Evolutionary conservation across 805 yeast genomes (phyloP).

Genomic region (Candida ascalaphidarum): DNA sequence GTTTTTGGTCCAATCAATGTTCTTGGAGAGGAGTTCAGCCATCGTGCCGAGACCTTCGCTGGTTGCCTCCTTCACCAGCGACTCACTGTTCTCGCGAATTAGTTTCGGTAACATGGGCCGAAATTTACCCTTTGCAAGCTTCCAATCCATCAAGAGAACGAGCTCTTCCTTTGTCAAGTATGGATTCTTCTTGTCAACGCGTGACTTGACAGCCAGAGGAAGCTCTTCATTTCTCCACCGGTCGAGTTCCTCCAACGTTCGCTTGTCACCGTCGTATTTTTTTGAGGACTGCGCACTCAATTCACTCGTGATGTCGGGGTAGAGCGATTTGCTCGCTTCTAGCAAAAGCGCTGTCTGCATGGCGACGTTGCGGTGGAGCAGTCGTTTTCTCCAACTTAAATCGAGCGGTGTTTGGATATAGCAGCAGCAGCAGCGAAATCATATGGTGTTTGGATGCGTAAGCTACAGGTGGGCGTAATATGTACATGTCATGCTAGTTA

Average conservation of each 20-base stretch:
- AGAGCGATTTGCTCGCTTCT: too few species aligned
- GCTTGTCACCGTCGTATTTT: constrained; percentile 13
- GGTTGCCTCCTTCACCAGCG: constrained; percentile 20
- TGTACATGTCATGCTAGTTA: too few species aligned
- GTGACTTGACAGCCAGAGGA: constrained; percentile 15
- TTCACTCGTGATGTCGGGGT: constrained; percentile 16
- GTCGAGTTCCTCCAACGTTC: constrained; percentile 27
- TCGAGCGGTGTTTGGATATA: too few species aligned
- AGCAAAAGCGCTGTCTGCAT: too few species aligned
- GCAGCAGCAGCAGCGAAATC: too few species aligned
- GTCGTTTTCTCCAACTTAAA: too few species aligned
- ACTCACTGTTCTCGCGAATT: constrained; percentile 26
- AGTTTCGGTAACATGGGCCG: constrained; percentile 36
- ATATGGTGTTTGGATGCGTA: too few species aligned
- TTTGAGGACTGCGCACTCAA: constrained; percentile 17
- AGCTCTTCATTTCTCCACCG: constrained; percentile 24
- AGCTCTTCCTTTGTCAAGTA: constrained; percentile 33
- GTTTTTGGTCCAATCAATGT: background rate
- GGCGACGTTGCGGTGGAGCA: too few species aligned
- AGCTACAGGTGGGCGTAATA: too few species aligned
- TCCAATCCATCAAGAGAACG: constrained; percentile 39
- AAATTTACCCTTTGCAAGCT: constrained; percentile 34
- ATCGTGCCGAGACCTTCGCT: constrained; percentile 13
- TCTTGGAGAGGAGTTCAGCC: constrained; percentile 3
- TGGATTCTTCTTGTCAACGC: constrained; percentile 13